Evolutionary conservation across 2,329 filamentous ascomycete species (phyloP).

Genomic region (Harringtonia lauricola): DNA sequence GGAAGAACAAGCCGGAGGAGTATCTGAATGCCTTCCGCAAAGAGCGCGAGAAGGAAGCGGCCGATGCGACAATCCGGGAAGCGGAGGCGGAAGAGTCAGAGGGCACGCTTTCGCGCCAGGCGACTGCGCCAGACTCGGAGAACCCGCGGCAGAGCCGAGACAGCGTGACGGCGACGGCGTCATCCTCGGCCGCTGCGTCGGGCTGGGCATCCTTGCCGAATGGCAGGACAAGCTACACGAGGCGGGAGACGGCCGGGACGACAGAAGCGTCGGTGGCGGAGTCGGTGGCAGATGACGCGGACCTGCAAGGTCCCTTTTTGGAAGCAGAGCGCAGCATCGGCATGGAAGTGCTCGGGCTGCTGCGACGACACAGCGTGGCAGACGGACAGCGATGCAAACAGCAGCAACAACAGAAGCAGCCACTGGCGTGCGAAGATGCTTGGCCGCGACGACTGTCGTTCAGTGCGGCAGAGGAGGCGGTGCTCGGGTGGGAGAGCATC

Average conservation of each 20-base stretch:
- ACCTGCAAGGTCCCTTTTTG: slow-evolving; percentile 43
- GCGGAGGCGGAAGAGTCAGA: slow-evolving; percentile 5
- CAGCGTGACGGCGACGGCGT: slow-evolving; percentile 4
- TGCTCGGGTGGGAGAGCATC: slow-evolving; percentile 54
- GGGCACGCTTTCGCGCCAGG: not conserved
- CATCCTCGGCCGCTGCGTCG: slow-evolving; percentile 4
- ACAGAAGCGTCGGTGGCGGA: slow-evolving; percentile 44
- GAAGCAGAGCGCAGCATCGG: slow-evolving; percentile 31
- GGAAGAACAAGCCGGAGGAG: slow-evolving; percentile 54
- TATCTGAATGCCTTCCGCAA: slow-evolving; percentile 34
- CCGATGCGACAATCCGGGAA: slow-evolving; percentile 1
- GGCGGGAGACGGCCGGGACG: slow-evolving; percentile 28
- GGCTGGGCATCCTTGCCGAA: not conserved
- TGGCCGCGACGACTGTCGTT: slow-evolving; percentile 69
- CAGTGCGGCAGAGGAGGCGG: slow-evolving; percentile 62
- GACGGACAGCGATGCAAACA: slow-evolving; percentile 1
- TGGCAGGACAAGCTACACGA: slow-evolving; percentile 26
- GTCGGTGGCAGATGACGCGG: slow-evolving; percentile 47
- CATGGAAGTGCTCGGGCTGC: slow-evolving; percentile 33
- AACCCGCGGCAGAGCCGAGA: not conserved
- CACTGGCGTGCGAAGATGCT: slow-evolving; percentile 20
- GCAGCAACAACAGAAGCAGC: not conserved
- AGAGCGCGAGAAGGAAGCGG: slow-evolving; percentile 13
- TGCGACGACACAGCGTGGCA: slow-evolving; percentile 50
- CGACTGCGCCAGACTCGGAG: not conserved